A percentile compares a stretch with the other conserved stretches of the same genome.
Conservation (phyloP, 495 filamentous ascomycete genomes). For the Acidiella bohemica region DNA sequence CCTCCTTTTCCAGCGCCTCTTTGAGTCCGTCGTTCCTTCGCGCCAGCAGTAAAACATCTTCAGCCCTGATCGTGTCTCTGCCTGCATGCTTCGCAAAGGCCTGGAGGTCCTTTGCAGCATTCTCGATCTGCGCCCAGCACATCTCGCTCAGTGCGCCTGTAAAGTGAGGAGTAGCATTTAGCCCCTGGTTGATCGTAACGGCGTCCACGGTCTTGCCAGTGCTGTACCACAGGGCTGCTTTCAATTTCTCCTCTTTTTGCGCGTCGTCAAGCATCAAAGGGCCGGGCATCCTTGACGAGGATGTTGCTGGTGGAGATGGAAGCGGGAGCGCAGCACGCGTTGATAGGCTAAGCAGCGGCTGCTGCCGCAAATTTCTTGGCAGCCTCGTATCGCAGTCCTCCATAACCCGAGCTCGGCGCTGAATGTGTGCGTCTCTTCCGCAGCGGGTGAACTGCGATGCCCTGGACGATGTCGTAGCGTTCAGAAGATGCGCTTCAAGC, state of each 20-base stretch:
- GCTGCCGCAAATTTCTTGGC: not conserved
- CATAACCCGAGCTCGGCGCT: too few species aligned
- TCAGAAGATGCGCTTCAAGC: constrained; percentile 7
- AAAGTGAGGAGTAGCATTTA: constrained; percentile 89
- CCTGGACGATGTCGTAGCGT: too few species aligned
- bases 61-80: constrained; percentile 61
- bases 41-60: constrained; percentile 77
- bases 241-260: constrained; percentile 36
- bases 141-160: constrained; percentile 85
- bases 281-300: constrained; percentile 3
- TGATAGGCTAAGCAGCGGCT: not conserved
- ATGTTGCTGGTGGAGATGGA: not conserved
- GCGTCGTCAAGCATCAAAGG: constrained; percentile 8
- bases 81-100: constrained; percentile 57
- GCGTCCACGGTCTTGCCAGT: constrained; percentile 85
- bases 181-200: constrained; percentile 57
- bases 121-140: constrained; percentile 83
- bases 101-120: constrained; percentile 18
- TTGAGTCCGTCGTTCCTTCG: constrained; percentile 73
- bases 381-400: not conserved
- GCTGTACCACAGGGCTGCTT: constrained; percentile 84
- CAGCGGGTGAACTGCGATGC: too few species aligned
- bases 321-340: not conserved
- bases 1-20: constrained; percentile 17
- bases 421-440: too few species aligned